Percentiles rank a stretch among this genome's conserved stretches.
These are phyloP conservation scores for Xylaria digitata DNA, from an alignment of 2,329 filamentous ascomycete genomes.

Conservation along the genomic window DNA sequence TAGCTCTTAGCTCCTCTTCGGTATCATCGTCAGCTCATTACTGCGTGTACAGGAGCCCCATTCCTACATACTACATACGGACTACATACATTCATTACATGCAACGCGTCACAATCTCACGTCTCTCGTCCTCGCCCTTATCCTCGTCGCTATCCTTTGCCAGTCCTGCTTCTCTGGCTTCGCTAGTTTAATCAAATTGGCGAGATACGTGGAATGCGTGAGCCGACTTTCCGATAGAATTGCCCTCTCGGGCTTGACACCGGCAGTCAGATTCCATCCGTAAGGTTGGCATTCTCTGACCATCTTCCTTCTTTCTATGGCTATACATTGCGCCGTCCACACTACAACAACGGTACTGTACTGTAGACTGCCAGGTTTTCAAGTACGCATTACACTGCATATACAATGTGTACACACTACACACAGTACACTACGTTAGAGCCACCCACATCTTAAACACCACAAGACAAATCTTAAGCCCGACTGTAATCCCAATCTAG, in stretches of 20 bases:
- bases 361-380: not conserved
- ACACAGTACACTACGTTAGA: too few species aligned
- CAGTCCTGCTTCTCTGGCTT: not conserved
- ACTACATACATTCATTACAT: not conserved
- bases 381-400: not conserved
- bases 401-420: too few species aligned
- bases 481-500: conserved; percentile 9
- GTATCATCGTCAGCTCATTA: conserved; percentile 23
- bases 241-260: conserved; percentile 9
- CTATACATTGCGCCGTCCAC: not conserved
- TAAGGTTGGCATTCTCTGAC: not conserved
- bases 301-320: not conserved
- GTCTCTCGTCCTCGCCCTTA: not conserved
- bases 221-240: conserved; percentile 1
- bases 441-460: not conserved
- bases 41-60: conserved; percentile 1
- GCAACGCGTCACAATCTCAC: conserved; percentile 18
- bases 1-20: conserved; percentile 22
- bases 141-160: conserved; percentile 16
- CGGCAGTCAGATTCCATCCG: not conserved
- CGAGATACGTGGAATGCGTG: not conserved
- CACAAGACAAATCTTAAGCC: conserved; percentile 9
- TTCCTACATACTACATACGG: not conserved
- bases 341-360: too few species aligned
- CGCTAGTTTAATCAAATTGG: not conserved